Evolutionary conservation across 2,329 filamentous ascomycete genomes (phyloP).

Genomic region (Metarhizium robertsii): DNA sequence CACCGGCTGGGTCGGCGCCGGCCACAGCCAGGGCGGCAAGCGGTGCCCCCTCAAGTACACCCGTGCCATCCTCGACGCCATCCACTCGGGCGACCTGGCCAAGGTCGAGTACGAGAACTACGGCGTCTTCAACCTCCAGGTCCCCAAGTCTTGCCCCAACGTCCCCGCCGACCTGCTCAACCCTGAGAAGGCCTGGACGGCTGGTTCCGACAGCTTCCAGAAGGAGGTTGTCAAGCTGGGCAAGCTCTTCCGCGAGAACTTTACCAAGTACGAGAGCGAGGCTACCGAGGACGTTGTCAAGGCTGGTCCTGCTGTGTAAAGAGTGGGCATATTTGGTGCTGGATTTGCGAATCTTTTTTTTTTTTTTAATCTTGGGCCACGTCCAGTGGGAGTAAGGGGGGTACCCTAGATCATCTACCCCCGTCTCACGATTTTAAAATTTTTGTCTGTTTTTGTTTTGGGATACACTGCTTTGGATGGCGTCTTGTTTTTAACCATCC

Average conservation of each 20-base stretch:
- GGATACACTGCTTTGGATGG: slow-evolving; percentile 1
- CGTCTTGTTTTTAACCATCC: neutral
- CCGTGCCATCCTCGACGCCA: slow-evolving; percentile 93
- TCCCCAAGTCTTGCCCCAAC: slow-evolving; percentile 84
- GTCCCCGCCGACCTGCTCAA: slow-evolving; percentile 91
- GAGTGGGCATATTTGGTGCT: neutral
- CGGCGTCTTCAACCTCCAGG: slow-evolving; percentile 90
- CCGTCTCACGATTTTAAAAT: neutral
- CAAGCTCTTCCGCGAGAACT: slow-evolving; percentile 88
- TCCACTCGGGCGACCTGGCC: slow-evolving; percentile 93
- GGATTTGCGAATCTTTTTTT: neutral
- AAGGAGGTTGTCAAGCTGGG: slow-evolving; percentile 86
- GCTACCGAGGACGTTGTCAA: slow-evolving; percentile 72
- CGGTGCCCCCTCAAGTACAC: slow-evolving; percentile 98
- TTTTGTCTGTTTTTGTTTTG: neutral
- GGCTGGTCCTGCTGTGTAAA: slow-evolving; percentile 42
- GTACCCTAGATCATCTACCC: neutral
- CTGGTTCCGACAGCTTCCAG: slow-evolving; percentile 71
- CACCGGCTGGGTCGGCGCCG: slow-evolving; percentile 94
- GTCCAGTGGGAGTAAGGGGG: neutral
- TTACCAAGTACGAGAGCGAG: slow-evolving; percentile 86
- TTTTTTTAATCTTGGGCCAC: neutral
- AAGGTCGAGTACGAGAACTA: slow-evolving; percentile 91
- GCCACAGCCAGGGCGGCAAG: slow-evolving; percentile 85
- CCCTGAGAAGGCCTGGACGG: slow-evolving; percentile 87